These are phyloP conservation scores for Yamadazyma aaseri DNA, from an alignment of 1,139 yeast species.

Conservation along the genomic window DNA sequence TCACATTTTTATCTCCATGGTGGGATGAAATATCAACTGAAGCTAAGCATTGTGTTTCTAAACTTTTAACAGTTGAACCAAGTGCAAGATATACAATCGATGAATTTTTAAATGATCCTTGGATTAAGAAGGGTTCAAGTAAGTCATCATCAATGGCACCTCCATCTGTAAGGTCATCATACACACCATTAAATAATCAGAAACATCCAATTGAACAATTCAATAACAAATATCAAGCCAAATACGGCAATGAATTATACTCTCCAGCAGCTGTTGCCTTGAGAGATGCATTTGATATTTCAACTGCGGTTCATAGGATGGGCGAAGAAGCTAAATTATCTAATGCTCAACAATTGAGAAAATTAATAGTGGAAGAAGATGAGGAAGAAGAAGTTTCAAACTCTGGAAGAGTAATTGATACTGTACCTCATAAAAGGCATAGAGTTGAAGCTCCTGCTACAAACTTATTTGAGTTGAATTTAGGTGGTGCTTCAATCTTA, in stretches of 20 bases:
- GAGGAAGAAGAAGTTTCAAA: slow-evolving; percentile 29
- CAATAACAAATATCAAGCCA: slow-evolving; percentile 24
- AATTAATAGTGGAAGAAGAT: slow-evolving; percentile 40
- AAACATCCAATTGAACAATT: slow-evolving; percentile 28
- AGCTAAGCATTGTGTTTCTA: slow-evolving; percentile 66
- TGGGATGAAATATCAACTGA: slow-evolving; percentile 59
- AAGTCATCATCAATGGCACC: slow-evolving; percentile 11
- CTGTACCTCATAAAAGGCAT: slow-evolving; percentile 16
- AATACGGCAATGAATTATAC: slow-evolving; percentile 36
- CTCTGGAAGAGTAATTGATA: slow-evolving; percentile 23
- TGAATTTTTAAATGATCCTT: slow-evolving; percentile 79
- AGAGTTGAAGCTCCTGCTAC: slow-evolving; percentile 4
- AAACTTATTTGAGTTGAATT: slow-evolving; percentile 59
- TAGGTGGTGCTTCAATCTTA: slow-evolving; percentile 78
- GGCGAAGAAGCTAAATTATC: slow-evolving; percentile 76
- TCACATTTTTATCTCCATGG: slow-evolving; percentile 59
- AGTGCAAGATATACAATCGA: slow-evolving; percentile 71
- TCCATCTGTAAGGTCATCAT: slow-evolving; percentile 6
- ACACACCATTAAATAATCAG: slow-evolving; percentile 5
- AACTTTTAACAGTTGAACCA: slow-evolving; percentile 82
- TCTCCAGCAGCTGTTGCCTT: slow-evolving; percentile 92
- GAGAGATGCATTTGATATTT: slow-evolving; percentile 92
- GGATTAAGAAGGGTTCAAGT: slow-evolving; percentile 46
- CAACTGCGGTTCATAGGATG: slow-evolving; percentile 90
- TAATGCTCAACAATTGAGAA: slow-evolving; percentile 24